A percentile compares a stretch with the other conserved stretches of the same genome.
Conservation (phyloP, 129 eudicot genomes). For the Ambrosia trifida region DNA sequence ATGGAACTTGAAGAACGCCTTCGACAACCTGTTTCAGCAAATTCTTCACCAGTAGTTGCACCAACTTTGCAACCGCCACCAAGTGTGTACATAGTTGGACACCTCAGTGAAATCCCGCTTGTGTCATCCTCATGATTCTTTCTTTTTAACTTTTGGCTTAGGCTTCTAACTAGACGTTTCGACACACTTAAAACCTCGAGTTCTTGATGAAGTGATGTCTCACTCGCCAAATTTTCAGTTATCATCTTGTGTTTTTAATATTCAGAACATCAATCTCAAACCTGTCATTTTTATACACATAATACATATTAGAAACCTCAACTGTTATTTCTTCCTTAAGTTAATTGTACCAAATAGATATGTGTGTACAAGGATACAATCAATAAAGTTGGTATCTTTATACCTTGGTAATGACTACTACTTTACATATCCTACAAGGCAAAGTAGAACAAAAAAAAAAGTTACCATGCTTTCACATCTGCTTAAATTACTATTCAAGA, state of each 20-base stretch:
- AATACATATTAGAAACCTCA: conserved; percentile 16
- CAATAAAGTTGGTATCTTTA: neutral
- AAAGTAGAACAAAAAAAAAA: too few species aligned
- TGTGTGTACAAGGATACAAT: conserved; percentile 3
- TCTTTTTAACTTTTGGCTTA: conserved; percentile 77
- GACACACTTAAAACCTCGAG: conserved; percentile 68
- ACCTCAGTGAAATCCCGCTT: conserved; percentile 59
- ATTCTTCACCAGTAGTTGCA: conserved; percentile 71
- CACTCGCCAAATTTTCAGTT: conserved; percentile 49
- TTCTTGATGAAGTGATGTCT: conserved; percentile 56
- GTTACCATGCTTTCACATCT: too few species aligned
- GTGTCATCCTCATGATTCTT: conserved; percentile 49
- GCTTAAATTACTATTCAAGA: neutral
- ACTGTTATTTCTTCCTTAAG: neutral
- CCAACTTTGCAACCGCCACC: conserved; percentile 96
- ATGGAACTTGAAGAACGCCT: conserved; percentile 69
- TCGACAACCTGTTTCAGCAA: conserved; percentile 46
- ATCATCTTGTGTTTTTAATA: conserved; percentile 35
- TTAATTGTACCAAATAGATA: neutral
- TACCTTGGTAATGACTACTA: neutral
- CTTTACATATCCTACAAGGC: neutral
- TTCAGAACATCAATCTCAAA: conserved; percentile 6
- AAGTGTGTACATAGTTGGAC: conserved; percentile 71
- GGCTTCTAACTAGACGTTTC: conserved; percentile 69
- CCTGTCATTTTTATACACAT: conserved; percentile 20